A percentile compares a stretch with the other conserved stretches of the same genome.
Conservation (phyloP, 371 early-diverging fungal species). For the Mortierella sp. region DNA sequence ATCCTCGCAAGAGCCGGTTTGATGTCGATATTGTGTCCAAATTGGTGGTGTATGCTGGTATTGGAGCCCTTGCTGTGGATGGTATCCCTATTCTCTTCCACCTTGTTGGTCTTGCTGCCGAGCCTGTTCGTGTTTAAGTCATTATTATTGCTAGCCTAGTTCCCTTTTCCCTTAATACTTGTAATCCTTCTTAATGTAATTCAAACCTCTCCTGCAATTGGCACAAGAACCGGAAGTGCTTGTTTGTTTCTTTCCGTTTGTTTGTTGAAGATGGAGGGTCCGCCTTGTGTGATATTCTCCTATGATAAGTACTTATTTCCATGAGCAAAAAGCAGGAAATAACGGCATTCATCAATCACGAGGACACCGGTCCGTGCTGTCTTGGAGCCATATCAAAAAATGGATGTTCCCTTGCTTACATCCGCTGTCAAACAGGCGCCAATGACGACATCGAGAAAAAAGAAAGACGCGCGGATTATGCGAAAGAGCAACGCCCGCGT, state of each 20-base stretch:
- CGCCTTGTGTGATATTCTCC: background rate
- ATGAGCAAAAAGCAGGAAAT: background rate
- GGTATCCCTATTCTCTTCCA: conserved; percentile 67
- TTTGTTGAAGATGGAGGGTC: background rate
- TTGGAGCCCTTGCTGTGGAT: conserved; percentile 71
- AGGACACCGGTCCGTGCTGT: background rate
- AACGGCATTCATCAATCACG: background rate
- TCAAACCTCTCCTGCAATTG: background rate
- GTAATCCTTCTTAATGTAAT: conserved; percentile 10
- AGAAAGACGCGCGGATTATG: too few relatives aligned
- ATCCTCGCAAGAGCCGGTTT: conserved; percentile 64
- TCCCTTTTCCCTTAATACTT: background rate
- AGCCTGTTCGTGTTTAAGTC: conserved; percentile 34
- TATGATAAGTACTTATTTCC: background rate
- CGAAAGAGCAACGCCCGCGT: too few relatives aligned
- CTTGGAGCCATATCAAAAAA: background rate
- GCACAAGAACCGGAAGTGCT: too few relatives aligned
- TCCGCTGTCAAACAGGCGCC: background rate
- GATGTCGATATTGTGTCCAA: conserved; percentile 81
- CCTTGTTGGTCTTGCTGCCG: conserved; percentile 45
- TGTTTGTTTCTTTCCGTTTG: background rate
- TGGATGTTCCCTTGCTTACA: too few relatives aligned
- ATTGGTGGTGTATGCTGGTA: conserved; percentile 78
- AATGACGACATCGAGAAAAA: background rate
- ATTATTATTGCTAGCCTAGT: background rate